Conservation (phyloP, 2,329 filamentous ascomycete species). For the Phaeosphaeria sp. region DNA sequence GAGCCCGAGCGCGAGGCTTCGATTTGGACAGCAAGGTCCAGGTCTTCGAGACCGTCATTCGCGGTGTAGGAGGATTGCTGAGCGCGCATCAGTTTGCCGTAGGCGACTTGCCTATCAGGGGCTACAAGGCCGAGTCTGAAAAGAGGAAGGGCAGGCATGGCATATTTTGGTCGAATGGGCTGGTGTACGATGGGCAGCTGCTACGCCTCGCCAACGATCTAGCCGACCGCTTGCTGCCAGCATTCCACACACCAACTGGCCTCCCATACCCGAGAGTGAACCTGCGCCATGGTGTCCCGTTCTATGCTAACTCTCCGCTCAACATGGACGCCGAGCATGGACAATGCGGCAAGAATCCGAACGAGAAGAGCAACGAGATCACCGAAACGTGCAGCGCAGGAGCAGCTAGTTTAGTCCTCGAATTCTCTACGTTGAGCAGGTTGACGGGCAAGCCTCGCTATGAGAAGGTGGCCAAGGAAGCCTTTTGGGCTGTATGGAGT, state of each 20-base stretch:
- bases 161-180: constrained; percentile 77
- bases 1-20: constrained; percentile 79
- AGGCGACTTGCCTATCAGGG: constrained; percentile 84
- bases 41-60: constrained; percentile 97
- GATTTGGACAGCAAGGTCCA: constrained; percentile 98
- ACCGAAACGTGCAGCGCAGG: constrained; percentile 97
- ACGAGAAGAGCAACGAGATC: constrained; percentile 67
- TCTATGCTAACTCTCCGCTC: constrained; percentile 85
- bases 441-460: constrained; percentile 88
- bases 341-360: constrained; percentile 54
- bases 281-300: constrained; percentile 86
- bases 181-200: constrained; percentile 88
- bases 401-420: constrained; percentile 91
- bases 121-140: constrained; percentile 66
- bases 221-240: constrained; percentile 81
- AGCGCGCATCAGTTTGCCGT: constrained; percentile 94
- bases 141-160: constrained; percentile 44
- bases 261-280: constrained; percentile 96
- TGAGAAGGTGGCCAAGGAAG: constrained; percentile 85
- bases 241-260: constrained; percentile 89
- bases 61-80: constrained; percentile 86
- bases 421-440: constrained; percentile 89
- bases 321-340: constrained; percentile 64
- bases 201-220: constrained; percentile 89
- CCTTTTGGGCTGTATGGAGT: constrained; percentile 98